Base-by-base conservation (phyloP, 768 basidiomycete species). In the Leccinum longicurvipes region DNA sequence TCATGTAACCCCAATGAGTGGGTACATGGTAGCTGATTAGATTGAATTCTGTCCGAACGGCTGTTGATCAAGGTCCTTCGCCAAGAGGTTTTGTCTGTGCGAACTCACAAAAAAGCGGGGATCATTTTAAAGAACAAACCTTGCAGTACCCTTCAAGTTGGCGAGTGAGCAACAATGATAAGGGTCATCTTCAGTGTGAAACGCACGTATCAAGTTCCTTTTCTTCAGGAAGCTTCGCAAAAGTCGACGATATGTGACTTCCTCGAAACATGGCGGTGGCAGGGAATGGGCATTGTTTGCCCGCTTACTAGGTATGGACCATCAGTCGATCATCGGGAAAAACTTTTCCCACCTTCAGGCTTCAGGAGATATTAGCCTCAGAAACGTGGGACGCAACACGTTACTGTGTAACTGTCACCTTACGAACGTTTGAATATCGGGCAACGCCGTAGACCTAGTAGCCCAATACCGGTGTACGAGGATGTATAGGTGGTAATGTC, bases 1-100 rank as follows among this genome's bases (percentile, higher is more conserved):
- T 17, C 7, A 47, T 9, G 6, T 47, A 14, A 27, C 45, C 56
- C 55, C 59, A 57, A 29, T 51, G 53, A 36, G 34, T 36, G 34
- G 5, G 17, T 14, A 17, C 34, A 36, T 29, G n/a, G 34, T 36
- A 36, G 34, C 17, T 36, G 34, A 36, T 17, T 17, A 36, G 34
- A 17, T 17, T 36, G 8, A n/a, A n/a, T 17, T 17, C 9, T 17
- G n/a, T 36, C 17, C 34, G 15, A n/a, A 36, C 34, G 34, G 14
- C 5, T 15, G 6, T 32, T 32, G 31, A n/a, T 17, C 17, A 36
- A 9, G 17, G 34, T 34, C 34, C 17, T 17, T 34, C 34, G 34
- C 34, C 7, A 34, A 17, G 17, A 8, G 34, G 17, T 7, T 34
- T 34, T 17, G 34, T 17, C 34, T n/a, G 34, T 9, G n/a, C 8